Base-by-base conservation (phyloP, 2,329 filamentous ascomycete genomes). In the Penicillium sp. region DNA sequence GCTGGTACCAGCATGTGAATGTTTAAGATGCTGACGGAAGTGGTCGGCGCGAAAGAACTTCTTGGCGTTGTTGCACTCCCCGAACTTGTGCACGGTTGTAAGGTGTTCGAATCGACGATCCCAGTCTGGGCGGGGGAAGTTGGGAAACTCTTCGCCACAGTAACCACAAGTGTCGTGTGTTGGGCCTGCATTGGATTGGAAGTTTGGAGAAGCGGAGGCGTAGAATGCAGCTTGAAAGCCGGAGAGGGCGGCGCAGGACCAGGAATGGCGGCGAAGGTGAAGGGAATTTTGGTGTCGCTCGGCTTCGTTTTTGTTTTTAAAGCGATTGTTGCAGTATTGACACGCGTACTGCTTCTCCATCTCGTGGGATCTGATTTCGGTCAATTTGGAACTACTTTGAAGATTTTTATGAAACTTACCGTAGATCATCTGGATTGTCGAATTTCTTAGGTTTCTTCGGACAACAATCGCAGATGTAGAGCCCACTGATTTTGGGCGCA, bases 251-350 rank as follows among this genome's bases (percentile, higher is more conserved):
- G 88, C 89, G 64, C 92, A 98, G 8, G 90, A 95, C 92, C 92
- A 98, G 32, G 89, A 95, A 67, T 96, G 88, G 15, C 84, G 82
- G 22, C 90, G 80, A 6, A 96, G 76, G 63, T 96, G 90, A 8
- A 96, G 77, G 10, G 89, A 95, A 57, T 95, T 96, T 58, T 95
- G 89, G 61, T 96, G 90, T 20, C 92, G 80, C 64, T 96, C 90
- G 2, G 89, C 89, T 68, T 96, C 92, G 56, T 96, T 96, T 68
- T 96, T 96, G 69, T 96, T 96, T 68, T 96, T 96, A 72, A 96
- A 96, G 8, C 90, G 81, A 61, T 95, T 95, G 28, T 84, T 84
- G 63, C 90, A 96, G 61, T 86, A 96, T 17, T 80, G 76, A 64
- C 90, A 96, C 46, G 85, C 85, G 63, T 95, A 96, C 65, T 96